These are phyloP conservation scores for Castanea mollissima DNA, from an alignment of 306 rosid species.

Conservation along the genomic window DNA sequence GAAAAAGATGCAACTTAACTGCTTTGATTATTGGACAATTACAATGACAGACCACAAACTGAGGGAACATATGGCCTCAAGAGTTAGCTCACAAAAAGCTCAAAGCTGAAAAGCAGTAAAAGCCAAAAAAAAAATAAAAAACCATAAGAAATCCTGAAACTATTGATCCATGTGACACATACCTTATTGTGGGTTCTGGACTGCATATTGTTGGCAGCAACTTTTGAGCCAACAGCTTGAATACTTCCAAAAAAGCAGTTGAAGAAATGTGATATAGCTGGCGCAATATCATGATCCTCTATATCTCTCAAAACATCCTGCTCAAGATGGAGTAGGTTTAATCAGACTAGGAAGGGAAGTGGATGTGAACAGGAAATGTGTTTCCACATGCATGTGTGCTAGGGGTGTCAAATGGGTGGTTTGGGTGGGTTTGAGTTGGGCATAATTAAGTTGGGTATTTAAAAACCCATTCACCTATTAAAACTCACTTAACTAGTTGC, in stretches of 20 bases:
- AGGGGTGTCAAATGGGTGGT: no score
- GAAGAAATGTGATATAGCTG: constrained; percentile 76
- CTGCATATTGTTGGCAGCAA: constrained; percentile 34
- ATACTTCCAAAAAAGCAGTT: constrained; percentile 87
- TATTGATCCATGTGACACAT: constrained; percentile 21
- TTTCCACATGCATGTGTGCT: background rate
- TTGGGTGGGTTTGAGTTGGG: no score
- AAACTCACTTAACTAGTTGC: no score
- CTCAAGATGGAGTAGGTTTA: constrained; percentile 1
- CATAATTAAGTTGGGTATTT: no score
- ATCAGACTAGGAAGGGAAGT: background rate
- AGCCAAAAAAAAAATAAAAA: no score
- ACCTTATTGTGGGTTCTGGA: constrained; percentile 63
- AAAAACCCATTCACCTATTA: no score
- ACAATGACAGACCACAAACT: no score
- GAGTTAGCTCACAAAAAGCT: constrained; percentile 4
- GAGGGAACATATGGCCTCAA: no score
- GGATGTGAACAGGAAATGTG: background rate
- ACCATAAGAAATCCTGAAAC: background rate
- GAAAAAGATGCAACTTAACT: background rate
- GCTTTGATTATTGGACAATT: no score
- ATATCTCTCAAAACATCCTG: constrained; percentile 88
- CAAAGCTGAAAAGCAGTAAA: background rate
- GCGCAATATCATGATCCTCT: constrained; percentile 87
- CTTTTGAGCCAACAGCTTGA: constrained; percentile 59